Evolutionary conservation across 495 filamentous ascomycete species (phyloP).

Genomic region (Penicillium silybi): DNA sequence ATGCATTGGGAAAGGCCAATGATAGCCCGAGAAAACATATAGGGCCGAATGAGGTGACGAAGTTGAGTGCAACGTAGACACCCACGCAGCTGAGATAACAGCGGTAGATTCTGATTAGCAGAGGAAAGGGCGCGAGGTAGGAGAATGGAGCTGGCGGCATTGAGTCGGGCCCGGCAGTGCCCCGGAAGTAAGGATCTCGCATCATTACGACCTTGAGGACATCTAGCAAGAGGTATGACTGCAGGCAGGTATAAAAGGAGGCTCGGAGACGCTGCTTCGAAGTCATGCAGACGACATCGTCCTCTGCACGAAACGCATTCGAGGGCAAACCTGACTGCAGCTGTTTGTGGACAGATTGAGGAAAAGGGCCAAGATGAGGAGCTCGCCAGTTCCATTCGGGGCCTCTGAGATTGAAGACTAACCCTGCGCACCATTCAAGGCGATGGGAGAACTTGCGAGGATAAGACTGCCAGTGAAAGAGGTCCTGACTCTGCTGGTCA

Average conservation of each 20-base stretch:
- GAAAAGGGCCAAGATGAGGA: conserved; percentile 55
- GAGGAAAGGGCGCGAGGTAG: conserved; percentile 34
- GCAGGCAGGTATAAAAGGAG: conserved; percentile 44
- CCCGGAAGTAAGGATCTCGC: conserved; percentile 72
- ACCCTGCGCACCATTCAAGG: conserved; percentile 66
- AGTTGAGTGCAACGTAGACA: conserved; percentile 51
- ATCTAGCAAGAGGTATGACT: conserved; percentile 63
- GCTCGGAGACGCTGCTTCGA: conserved; percentile 45
- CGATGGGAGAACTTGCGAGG: conserved; percentile 59
- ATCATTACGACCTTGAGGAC: conserved; percentile 61
- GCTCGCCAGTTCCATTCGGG: conserved; percentile 77
- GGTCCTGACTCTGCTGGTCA: neutral
- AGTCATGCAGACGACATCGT: conserved; percentile 8
- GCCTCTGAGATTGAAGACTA: conserved; percentile 66
- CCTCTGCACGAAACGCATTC: conserved; percentile 1
- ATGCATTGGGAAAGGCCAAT: conserved; percentile 36
- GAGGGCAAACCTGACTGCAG: conserved; percentile 22
- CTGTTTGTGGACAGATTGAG: conserved; percentile 42
- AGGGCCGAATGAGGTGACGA: conserved; percentile 52
- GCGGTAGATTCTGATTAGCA: conserved; percentile 46
- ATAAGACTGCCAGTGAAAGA: conserved; percentile 66
- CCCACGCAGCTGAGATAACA: conserved; percentile 44
- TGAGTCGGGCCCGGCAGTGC: conserved; percentile 28
- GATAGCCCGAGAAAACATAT: conserved; percentile 55
- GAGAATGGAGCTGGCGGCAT: conserved; percentile 42